Conservation (phyloP, 306 rosid genomes). For the Senna siamea region DNA sequence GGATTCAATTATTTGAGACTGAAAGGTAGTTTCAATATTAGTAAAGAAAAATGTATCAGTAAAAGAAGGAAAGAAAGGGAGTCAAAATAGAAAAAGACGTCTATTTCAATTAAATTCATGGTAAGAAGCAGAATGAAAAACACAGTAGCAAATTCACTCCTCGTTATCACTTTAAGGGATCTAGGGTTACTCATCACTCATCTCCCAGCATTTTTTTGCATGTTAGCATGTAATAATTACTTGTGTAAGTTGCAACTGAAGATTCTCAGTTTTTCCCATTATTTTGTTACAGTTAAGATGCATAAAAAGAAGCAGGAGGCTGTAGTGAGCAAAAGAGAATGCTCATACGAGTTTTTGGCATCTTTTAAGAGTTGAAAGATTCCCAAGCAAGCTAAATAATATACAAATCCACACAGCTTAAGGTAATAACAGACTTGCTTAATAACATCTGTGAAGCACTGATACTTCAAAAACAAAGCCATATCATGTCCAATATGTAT, state of each 20-base stretch:
- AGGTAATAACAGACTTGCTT: slow-evolving; percentile 5
- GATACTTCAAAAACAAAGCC: too few species aligned
- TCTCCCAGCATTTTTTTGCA: slow-evolving; percentile 6
- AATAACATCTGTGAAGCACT: not conserved
- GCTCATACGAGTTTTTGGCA: not conserved
- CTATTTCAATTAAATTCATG: not conserved
- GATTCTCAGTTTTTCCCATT: not conserved
- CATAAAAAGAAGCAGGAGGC: not conserved
- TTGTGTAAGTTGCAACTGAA: not conserved
- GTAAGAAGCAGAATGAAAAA: not conserved
- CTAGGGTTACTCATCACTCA: not conserved
- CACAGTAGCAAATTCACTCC: not conserved
- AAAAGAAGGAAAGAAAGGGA: slow-evolving; percentile 6
- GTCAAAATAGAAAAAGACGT: not conserved
- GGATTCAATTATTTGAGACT: slow-evolving; percentile 87
- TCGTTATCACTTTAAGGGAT: not conserved
- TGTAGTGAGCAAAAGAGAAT: slow-evolving; percentile 6
- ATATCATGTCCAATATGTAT: too few species aligned
- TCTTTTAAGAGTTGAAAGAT: slow-evolving; percentile 1
- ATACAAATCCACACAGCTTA: not conserved
- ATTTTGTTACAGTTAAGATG: slow-evolving; percentile 12
- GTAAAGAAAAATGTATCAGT: not conserved
- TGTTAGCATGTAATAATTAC: not conserved
- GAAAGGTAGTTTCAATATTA: slow-evolving; percentile 28
- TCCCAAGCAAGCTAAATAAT: slow-evolving; percentile 11